Conservation (phyloP, 371 early-diverging fungal species). For the Mortierella sp. region DNA sequence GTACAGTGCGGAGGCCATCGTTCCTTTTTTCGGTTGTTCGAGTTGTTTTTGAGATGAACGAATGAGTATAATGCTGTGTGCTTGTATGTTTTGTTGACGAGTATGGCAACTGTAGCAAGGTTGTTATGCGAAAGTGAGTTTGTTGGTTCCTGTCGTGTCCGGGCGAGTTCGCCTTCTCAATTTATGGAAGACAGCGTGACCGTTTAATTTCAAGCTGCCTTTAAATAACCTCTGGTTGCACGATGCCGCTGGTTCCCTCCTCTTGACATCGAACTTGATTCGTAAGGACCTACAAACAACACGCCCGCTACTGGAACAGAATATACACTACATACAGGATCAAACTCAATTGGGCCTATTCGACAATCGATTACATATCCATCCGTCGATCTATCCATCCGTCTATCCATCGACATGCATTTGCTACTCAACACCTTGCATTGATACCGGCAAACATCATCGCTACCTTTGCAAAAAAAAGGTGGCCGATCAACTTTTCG, state of each 20-base stretch:
- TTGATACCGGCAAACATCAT: neutral
- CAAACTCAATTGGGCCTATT: neutral
- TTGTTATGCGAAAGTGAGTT: neutral
- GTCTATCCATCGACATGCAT: constrained; percentile 2
- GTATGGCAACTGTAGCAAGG: neutral
- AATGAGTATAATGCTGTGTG: neutral
- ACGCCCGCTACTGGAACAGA: neutral
- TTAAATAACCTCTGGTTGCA: constrained; percentile 15
- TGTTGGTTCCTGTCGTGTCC: neutral
- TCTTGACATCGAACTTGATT: constrained; percentile 49
- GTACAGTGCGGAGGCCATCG: neutral
- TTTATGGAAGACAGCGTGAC: neutral
- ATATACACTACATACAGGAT: neutral
- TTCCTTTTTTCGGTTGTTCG: neutral
- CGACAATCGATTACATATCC: constrained; percentile 8
- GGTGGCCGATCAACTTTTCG: neutral
- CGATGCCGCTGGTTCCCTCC: constrained; percentile 31
- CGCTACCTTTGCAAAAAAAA: neutral
- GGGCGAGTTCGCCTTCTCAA: constrained; percentile 6
- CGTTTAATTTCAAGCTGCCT: neutral
- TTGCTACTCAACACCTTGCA: neutral
- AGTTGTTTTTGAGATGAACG: neutral
- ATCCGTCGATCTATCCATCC: constrained; percentile 14
- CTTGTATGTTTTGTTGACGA: neutral
- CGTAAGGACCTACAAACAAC: constrained; percentile 32